Percentiles rank a stretch among this genome's conserved stretches.
phyloP scores from a whole-genome alignment of 2,329 filamentous ascomycete species.

The Stachybotrys chlorohalonatus region DNA sequence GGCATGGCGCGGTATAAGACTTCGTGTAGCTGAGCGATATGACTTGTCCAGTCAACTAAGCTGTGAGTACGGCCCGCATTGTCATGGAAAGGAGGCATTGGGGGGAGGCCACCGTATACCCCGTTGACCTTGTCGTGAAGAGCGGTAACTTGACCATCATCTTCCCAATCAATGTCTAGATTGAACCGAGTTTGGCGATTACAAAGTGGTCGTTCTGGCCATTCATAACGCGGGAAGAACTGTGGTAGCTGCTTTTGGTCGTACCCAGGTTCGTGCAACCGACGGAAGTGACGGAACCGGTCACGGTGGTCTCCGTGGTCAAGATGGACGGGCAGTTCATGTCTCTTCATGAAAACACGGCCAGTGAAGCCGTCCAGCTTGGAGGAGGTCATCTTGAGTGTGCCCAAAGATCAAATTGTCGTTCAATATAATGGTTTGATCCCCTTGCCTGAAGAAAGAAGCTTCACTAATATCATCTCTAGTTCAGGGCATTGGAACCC shows the following conservation, averaged over 20 bases:
- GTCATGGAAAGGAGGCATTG: slow-evolving; percentile 9
- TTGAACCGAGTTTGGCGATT: background rate
- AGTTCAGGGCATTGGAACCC: no score
- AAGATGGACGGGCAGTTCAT: background rate
- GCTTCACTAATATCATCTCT: no score
- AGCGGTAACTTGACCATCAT: background rate
- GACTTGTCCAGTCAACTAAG: slow-evolving; percentile 4
- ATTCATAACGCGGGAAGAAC: slow-evolving; percentile 7
- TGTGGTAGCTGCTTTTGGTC: slow-evolving; percentile 8
- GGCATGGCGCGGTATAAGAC: slow-evolving; percentile 5
- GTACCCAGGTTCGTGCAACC: background rate
- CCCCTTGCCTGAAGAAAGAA: no score
- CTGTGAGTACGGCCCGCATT: slow-evolving; percentile 3
- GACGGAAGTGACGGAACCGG: background rate
- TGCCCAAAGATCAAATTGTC: no score
- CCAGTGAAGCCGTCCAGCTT: background rate
- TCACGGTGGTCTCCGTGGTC: no score
- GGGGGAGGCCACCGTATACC: slow-evolving; percentile 4
- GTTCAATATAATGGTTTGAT: no score
- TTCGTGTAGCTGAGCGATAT: slow-evolving; percentile 7
- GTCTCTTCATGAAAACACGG: background rate
- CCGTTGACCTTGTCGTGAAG: background rate
- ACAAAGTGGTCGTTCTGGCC: slow-evolving; percentile 2
- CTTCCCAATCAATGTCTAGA: background rate
- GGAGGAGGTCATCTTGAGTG: background rate